Evolutionary conservation across 352 stramenopile genomes (phyloP).

Genomic region (Pythium rishiriense): DNA sequence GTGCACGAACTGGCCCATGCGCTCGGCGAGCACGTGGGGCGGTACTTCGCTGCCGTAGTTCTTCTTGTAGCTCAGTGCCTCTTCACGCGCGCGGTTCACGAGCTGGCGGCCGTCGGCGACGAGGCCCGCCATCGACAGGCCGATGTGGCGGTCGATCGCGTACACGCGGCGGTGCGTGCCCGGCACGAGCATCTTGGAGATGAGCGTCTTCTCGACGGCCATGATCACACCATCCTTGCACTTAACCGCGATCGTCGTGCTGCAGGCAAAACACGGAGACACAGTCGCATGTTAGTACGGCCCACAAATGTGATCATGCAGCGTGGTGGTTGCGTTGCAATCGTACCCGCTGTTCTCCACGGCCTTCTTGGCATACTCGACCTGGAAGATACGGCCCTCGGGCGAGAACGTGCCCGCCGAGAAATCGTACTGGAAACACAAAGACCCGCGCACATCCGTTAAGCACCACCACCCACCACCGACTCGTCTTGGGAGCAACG

Average conservation of each 20-base stretch:
- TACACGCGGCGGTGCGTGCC: slow-evolving; percentile 86
- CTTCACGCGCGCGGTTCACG: slow-evolving; percentile 94
- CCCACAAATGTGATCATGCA: no score
- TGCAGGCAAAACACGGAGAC: slow-evolving; percentile 25
- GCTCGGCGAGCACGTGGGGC: slow-evolving; percentile 92
- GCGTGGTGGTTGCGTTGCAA: no score
- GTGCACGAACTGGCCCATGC: slow-evolving; percentile 97
- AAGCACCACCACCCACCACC: neutral
- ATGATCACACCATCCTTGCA: slow-evolving; percentile 98
- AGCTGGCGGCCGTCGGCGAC: slow-evolving; percentile 96
- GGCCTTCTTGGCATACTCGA: slow-evolving; percentile 98
- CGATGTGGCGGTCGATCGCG: slow-evolving; percentile 92
- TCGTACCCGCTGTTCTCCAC: slow-evolving; percentile 94
- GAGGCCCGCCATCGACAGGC: slow-evolving; percentile 94
- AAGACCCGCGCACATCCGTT: neutral
- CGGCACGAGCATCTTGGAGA: slow-evolving; percentile 92
- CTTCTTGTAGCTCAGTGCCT: slow-evolving; percentile 95
- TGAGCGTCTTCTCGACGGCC: slow-evolving; percentile 95
- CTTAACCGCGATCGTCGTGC: slow-evolving; percentile 97
- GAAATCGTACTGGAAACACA: slow-evolving; percentile 68
- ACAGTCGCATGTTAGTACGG: neutral
- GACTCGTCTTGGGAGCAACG: slow-evolving; percentile 7
- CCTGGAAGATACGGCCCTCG: slow-evolving; percentile 98
- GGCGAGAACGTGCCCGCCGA: slow-evolving; percentile 95
- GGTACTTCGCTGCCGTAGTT: slow-evolving; percentile 95